phyloP scores from a whole-genome alignment of 2,329 filamentous ascomycete species.

The Diaporthe batatas region DNA sequence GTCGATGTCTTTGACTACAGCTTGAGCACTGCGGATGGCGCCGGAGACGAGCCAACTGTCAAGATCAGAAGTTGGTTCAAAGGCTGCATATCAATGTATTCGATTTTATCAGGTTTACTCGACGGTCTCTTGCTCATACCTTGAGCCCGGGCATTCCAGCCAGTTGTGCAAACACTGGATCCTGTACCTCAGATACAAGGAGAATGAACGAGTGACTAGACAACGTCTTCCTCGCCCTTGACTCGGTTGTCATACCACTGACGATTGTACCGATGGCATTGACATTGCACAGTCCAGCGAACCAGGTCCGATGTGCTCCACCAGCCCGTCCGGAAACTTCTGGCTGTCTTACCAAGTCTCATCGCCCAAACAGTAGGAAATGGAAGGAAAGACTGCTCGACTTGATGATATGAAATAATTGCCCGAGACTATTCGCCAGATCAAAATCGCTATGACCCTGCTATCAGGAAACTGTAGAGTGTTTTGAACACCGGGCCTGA shows the following conservation, averaged over 20 bases:
- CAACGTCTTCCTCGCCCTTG: background rate
- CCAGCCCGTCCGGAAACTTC: background rate
- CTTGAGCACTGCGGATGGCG: background rate
- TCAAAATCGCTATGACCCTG: background rate
- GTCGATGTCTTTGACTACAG: slow-evolving; percentile 12
- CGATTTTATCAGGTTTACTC: background rate
- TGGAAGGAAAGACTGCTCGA: background rate
- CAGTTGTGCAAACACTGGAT: background rate
- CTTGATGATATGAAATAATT: background rate
- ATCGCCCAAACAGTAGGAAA: background rate
- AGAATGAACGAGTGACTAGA: background rate
- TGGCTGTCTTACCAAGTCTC: slow-evolving; percentile 1
- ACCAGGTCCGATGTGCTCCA: background rate
- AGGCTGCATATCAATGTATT: background rate
- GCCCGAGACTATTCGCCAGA: background rate
- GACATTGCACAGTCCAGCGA: background rate
- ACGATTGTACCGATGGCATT: background rate
- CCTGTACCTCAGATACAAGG: background rate
- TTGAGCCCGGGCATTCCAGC: background rate
- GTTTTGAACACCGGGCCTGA: background rate
- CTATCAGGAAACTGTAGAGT: background rate
- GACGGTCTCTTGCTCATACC: slow-evolving; percentile 11
- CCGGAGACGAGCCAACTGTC: background rate
- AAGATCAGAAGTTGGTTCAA: background rate
- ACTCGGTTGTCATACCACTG: background rate